Base-by-base conservation (phyloP, 805 yeast genomes). In the Henningerozyma blattae region DNA sequence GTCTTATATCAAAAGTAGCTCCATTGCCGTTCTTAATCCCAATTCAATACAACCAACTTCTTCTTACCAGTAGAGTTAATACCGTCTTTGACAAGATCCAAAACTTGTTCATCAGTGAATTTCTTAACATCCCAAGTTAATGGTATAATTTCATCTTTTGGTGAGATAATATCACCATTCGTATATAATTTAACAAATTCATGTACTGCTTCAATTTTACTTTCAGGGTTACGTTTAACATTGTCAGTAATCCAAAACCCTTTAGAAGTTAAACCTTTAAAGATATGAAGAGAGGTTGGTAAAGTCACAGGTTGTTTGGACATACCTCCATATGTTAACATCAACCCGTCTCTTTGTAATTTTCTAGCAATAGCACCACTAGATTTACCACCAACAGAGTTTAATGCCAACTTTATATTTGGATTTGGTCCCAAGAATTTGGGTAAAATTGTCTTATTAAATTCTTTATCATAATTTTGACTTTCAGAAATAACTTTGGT, bases 301-400 rank as follows among this genome's bases (percentile, higher is more conserved):
- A 91, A 59, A n/a, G 73, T 70, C 9, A 91, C 93, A 2, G 98
- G 98, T 60, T 84, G 87, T 66, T 78, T 76, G 3, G 96, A 84
- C 98, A 91, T 91, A 26, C 94, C 97, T 22, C 99, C 99, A 52
- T 91, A 91, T 1, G 97, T 85, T 45, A 86, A 72, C 65, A 91
- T 62, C 31, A 76, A 69, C 1, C 91, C 94, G 46, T 82, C 74
- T 13, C 64, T 60, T 26, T 74, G 75, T 36, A 91, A 67, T 54
- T 86, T 89, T 45, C 95, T 69, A 8, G 94, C 89, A 45, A 91
- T 67, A 28, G 78, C 78, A 0, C 94, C 67, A 15, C 85, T 72
- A 25, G 85, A 78, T 39, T 79, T 70, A 22, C 99, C 99, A 35
- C 98, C 96, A 24, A 93, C 89, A 49, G 94, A 83, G 59, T 91